These are phyloP conservation scores for Amesomyces nigricolor DNA, from an alignment of 2,329 filamentous ascomycete species.

Conservation along the genomic window DNA sequence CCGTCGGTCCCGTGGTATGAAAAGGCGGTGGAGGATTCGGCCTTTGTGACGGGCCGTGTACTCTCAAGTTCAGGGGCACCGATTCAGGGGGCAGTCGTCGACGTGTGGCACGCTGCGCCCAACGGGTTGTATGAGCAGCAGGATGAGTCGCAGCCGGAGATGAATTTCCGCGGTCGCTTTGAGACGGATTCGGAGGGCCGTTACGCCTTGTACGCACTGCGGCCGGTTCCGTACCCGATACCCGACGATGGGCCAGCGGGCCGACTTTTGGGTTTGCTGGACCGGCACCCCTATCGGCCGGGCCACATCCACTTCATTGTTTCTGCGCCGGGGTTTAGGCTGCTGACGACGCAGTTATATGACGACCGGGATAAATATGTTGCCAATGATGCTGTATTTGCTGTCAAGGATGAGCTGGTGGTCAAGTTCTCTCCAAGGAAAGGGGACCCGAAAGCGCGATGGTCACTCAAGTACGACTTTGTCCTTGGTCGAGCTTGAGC, in stretches of 20 bases:
- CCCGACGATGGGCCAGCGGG: conserved; percentile 34
- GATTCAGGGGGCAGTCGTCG: conserved; percentile 50
- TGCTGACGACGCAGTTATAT: conserved; percentile 67
- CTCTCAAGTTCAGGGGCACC: conserved; percentile 45
- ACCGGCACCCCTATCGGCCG: conserved; percentile 33
- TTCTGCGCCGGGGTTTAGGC: conserved; percentile 50
- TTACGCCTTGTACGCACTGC: conserved; percentile 57
- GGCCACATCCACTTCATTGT: conserved; percentile 38
- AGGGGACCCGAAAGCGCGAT: conserved; percentile 28
- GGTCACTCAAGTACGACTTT: conserved; percentile 34
- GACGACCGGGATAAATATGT: conserved; percentile 56
- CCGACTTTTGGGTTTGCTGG: conserved; percentile 31
- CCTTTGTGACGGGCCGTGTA: conserved; percentile 53
- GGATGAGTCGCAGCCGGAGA: conserved; percentile 55
- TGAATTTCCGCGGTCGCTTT: conserved; percentile 70
- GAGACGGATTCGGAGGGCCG: conserved; percentile 58
- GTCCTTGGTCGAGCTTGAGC: conserved; percentile 29
- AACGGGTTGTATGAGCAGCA: conserved; percentile 39
- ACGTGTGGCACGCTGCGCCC: conserved; percentile 60
- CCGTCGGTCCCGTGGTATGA: conserved; percentile 28
- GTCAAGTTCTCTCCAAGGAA: conserved; percentile 32
- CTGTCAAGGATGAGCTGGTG: conserved; percentile 36
- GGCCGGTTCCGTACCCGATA: conserved; percentile 51
- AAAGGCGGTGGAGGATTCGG: conserved; percentile 40
- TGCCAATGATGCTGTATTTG: conserved; percentile 38